Evolutionary conservation across 2,329 filamentous ascomycete species (phyloP).

Genomic region (Colletotrichum australisinense): DNA sequence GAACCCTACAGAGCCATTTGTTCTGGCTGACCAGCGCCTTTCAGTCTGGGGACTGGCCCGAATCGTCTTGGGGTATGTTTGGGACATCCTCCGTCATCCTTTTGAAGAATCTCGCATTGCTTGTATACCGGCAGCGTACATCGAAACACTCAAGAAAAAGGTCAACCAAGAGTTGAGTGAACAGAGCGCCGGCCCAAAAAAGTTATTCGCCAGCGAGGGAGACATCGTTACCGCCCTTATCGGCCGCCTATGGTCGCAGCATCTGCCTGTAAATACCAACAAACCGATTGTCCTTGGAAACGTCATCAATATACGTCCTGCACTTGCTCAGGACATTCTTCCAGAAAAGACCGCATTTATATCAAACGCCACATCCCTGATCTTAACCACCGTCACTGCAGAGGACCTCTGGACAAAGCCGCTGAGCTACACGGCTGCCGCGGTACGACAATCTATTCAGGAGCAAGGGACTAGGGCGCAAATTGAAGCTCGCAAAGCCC

Average conservation of each 20-base stretch:
- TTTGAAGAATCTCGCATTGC: background rate
- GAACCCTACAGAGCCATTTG: background rate
- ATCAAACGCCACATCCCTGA: slow-evolving; percentile 23
- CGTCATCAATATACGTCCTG: background rate
- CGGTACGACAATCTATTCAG: slow-evolving; percentile 44
- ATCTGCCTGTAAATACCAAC: slow-evolving; percentile 27
- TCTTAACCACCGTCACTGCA: slow-evolving; percentile 31
- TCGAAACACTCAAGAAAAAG: slow-evolving; percentile 39
- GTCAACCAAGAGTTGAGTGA: background rate
- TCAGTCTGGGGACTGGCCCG: background rate
- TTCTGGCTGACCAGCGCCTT: background rate
- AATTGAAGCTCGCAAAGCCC: slow-evolving; percentile 38
- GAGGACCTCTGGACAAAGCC: slow-evolving; percentile 37
- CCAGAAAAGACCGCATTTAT: background rate
- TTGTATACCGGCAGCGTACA: background rate
- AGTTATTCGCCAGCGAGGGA: slow-evolving; percentile 54
- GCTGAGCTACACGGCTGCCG: slow-evolving; percentile 42
- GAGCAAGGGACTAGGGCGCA: slow-evolving; percentile 48
- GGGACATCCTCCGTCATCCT: background rate
- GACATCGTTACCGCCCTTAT: slow-evolving; percentile 57
- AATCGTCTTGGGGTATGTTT: background rate
- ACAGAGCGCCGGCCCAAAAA: background rate
- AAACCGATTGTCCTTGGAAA: slow-evolving; percentile 39
- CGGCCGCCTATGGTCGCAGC: slow-evolving; percentile 35
- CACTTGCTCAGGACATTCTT: background rate